These are phyloP conservation scores for Coprinellus micaceus DNA, from an alignment of 768 basidiomycete species.

Conservation along the genomic window DNA sequence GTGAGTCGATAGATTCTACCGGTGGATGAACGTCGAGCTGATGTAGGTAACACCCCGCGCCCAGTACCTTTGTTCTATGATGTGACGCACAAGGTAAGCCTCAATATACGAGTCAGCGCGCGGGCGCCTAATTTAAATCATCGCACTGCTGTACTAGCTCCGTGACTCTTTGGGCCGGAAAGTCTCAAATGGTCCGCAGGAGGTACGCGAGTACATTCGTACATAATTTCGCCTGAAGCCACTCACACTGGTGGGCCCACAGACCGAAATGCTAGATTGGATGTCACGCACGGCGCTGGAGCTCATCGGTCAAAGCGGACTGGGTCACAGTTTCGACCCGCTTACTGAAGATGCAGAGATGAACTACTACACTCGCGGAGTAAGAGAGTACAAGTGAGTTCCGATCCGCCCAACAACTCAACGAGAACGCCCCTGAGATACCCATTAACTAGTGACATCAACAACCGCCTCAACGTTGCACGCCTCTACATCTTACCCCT, in stretches of 20 bases:
- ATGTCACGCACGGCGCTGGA: slow-evolving; percentile 27
- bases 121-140: neutral
- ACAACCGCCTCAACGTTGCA: no score
- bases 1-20: slow-evolving; percentile 12
- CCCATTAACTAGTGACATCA: no score
- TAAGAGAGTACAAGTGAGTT: slow-evolving; percentile 26
- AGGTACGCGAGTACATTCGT: slow-evolving; percentile 6
- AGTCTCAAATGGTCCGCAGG: slow-evolving; percentile 22
- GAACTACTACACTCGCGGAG: slow-evolving; percentile 27
- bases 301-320: slow-evolving; percentile 28
- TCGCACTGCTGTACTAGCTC: slow-evolving; percentile 18
- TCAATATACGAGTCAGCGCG: neutral
- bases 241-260: no score
- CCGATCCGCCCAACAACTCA: no score
- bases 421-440: no score
- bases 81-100: slow-evolving; percentile 20
- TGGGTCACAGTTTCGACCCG: slow-evolving; percentile 30
- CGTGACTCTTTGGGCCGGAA: slow-evolving; percentile 20
- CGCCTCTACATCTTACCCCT: no score
- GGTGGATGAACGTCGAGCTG: neutral
- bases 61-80: slow-evolving; percentile 27
- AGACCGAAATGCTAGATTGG: slow-evolving; percentile 21
- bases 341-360: slow-evolving; percentile 25
- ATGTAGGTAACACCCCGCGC: neutral
- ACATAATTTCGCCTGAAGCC: neutral